Evolutionary conservation across 1,284 basidiomycete genomes (phyloP).

Genomic region (Malassezia sympodialis): DNA sequence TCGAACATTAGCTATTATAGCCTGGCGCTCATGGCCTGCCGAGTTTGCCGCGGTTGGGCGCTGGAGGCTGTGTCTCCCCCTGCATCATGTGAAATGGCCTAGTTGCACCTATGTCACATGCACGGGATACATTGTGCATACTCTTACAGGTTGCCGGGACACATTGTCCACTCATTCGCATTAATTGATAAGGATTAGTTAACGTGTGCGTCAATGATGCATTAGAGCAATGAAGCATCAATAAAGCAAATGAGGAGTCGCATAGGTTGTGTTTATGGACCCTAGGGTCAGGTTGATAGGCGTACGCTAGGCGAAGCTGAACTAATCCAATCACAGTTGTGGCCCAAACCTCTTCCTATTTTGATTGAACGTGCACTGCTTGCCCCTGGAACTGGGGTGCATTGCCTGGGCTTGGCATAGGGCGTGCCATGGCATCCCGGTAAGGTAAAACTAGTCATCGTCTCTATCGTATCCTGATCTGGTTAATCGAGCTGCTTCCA

Average conservation of each 20-base stretch:
- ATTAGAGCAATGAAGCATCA: not conserved
- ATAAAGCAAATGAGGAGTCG: too few relatives aligned
- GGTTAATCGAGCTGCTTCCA: slow-evolving; percentile 58
- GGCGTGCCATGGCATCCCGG: too few relatives aligned
- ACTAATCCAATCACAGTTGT: too few relatives aligned
- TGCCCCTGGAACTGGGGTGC: too few relatives aligned
- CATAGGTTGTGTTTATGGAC: too few relatives aligned
- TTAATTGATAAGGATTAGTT: not conserved
- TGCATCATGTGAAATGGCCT: not conserved
- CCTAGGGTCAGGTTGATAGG: too few relatives aligned
- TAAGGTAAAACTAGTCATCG: not conserved
- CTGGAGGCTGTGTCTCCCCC: not conserved
- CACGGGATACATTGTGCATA: not conserved
- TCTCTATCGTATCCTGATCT: not conserved
- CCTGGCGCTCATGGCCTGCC: not conserved
- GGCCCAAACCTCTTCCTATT: too few relatives aligned
- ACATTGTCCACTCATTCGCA: not conserved
- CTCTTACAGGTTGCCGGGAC: not conserved
- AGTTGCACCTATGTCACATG: not conserved
- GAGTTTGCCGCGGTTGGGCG: not conserved
- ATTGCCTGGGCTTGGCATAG: too few relatives aligned
- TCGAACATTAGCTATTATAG: not conserved
- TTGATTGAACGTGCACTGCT: too few relatives aligned
- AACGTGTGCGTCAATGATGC: not conserved
- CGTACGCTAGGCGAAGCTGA: too few relatives aligned